Conservation (phyloP, 176 grass and related monocot species). For the Alloteropsis semialata region DNA sequence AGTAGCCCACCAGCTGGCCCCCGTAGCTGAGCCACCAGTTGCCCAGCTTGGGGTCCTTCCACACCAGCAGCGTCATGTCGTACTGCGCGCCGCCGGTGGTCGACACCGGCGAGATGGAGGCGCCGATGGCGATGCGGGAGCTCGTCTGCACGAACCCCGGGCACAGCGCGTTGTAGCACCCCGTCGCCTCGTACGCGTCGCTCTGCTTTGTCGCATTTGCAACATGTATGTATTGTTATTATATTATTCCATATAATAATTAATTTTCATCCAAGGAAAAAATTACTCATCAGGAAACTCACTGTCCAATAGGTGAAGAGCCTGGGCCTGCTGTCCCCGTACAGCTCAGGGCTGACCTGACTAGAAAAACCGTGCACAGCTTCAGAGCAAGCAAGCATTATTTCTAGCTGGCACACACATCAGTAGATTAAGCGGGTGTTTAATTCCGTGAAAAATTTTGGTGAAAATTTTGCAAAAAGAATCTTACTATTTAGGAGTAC, state of each 20-base stretch:
- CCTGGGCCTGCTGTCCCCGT: slow-evolving; percentile 86
- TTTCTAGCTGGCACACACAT: no score
- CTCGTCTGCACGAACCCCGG: slow-evolving; percentile 89
- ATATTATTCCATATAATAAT: no score
- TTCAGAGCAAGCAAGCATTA: slow-evolving; percentile 29
- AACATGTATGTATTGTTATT: no score
- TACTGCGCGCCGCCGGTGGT: slow-evolving; percentile 51
- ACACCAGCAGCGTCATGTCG: slow-evolving; percentile 95
- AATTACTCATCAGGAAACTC: no score
- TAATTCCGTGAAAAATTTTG: no score
- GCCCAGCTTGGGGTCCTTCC: slow-evolving; percentile 95
- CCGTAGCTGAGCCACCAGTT: slow-evolving; percentile 99
- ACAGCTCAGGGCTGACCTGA: slow-evolving; percentile 99
- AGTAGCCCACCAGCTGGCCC: slow-evolving; percentile 75
- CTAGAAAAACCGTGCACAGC: slow-evolving; percentile 77
- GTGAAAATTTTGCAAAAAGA: no score
- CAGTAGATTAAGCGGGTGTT: no score
- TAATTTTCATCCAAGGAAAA: no score
- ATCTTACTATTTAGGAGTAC: no score
- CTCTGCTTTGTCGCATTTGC: no score
- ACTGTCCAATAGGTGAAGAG: slow-evolving; percentile 99
- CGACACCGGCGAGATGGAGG: slow-evolving; percentile 81
- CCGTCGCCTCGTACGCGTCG: slow-evolving; percentile 87
- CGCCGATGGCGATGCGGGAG: slow-evolving; percentile 79
- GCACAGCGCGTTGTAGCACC: slow-evolving; percentile 92